Evolutionary conservation across 176 grass and related monocot genomes (phyloP).

Genomic region (Zoysia japonica): DNA sequence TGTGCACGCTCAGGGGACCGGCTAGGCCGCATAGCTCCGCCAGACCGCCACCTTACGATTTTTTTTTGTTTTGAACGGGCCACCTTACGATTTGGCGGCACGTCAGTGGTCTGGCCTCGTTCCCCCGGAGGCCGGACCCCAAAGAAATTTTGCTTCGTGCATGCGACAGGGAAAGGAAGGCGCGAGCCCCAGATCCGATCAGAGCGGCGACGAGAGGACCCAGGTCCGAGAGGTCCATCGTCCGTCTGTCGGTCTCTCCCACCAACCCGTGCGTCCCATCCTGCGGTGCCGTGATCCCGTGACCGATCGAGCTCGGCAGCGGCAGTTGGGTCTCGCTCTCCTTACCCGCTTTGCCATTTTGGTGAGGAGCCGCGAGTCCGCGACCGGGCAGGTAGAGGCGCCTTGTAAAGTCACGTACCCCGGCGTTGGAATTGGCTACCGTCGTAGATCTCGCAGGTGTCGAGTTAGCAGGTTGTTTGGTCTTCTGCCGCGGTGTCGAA

Average conservation of each 20-base stretch:
- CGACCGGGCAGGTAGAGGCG: background rate
- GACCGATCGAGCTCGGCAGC: slow-evolving; percentile 19
- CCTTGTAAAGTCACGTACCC: background rate
- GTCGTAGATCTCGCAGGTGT: background rate
- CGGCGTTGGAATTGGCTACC: background rate
- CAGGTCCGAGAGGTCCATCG: background rate
- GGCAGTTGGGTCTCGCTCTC: background rate
- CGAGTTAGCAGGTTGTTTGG: too few species aligned
- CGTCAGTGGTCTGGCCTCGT: slow-evolving; percentile 24
- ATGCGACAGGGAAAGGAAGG: slow-evolving; percentile 21
- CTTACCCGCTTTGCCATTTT: slow-evolving; percentile 26
- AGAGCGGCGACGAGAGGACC: background rate
- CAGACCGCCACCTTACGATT: slow-evolving; percentile 8
- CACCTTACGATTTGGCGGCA: slow-evolving; percentile 23
- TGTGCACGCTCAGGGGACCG: slow-evolving; percentile 28
- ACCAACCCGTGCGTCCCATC: slow-evolving; percentile 19
- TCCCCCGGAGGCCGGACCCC: background rate
- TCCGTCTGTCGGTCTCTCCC: background rate
- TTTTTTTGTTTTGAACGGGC: background rate
- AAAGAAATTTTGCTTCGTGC: background rate
- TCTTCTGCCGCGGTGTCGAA: background rate
- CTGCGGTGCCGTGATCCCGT: background rate
- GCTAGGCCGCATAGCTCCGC: background rate
- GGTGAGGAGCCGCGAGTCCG: background rate
- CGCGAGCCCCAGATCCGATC: slow-evolving; percentile 29